Conservation (phyloP, 169 alveolate species). For the Prorocentrum cordatum region DNA sequence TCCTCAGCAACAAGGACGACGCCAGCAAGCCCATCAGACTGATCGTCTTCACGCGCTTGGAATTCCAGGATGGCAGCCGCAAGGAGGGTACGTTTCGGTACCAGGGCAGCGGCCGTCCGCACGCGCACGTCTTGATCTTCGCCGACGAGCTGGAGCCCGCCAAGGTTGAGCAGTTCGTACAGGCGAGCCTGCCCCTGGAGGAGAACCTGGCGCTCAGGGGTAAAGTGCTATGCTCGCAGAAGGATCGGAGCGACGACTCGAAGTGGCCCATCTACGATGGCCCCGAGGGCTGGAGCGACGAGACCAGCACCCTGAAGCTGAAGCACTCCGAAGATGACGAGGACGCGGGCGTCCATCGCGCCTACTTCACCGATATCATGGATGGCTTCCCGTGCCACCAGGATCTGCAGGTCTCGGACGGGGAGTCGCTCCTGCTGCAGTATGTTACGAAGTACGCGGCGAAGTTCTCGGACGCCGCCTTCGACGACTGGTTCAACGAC, state of each 20-base stretch:
- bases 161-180: neutral
- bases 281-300: neutral
- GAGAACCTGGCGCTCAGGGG: neutral
- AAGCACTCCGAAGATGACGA: neutral
- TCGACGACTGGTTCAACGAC: neutral
- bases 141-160: neutral
- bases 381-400: neutral
- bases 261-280: neutral
- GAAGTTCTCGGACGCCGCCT: neutral
- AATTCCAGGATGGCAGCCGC: neutral
- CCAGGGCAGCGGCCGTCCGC: neutral
- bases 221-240: neutral
- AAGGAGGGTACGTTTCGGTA: neutral
- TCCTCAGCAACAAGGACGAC: neutral
- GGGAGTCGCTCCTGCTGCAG: neutral
- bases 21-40: neutral
- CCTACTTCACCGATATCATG: neutral
- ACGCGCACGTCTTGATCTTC: neutral
- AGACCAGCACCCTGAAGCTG: neutral
- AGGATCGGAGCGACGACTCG: neutral
- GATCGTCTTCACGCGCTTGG: neutral
- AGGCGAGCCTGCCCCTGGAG: neutral
- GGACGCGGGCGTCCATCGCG: neutral
- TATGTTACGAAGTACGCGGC: neutral
- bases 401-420: neutral